Evolutionary conservation across 139 green algal species (phyloP).

Genomic region (Astrephomene gubernaculifera): DNA sequence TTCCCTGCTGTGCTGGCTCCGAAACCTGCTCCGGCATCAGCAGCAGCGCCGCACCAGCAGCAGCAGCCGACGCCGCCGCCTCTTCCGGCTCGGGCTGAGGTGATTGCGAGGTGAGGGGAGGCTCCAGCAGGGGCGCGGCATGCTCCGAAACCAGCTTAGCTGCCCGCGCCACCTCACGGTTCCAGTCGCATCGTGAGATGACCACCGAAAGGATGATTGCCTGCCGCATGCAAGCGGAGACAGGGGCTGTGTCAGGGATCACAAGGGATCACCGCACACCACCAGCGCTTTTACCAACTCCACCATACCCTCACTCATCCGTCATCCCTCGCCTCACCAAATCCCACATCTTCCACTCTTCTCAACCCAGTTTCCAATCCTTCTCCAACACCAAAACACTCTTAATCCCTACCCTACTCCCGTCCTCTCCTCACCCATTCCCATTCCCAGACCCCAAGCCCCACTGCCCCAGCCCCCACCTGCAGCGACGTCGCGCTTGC

Average conservation of each 20-base stretch:
- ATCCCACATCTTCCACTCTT: background rate
- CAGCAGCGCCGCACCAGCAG: no score
- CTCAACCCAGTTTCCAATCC: background rate
- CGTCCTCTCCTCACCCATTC: background rate
- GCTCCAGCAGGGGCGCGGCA: background rate
- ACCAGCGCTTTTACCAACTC: background rate
- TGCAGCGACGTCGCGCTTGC: slow-evolving; percentile 35
- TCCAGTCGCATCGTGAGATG: slow-evolving; percentile 53
- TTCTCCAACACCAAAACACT: background rate
- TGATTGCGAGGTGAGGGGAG: no score
- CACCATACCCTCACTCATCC: background rate
- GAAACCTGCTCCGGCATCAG: no score
- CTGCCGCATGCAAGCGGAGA: slow-evolving; percentile 5
- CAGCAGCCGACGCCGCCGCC: no score
- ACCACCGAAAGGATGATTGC: slow-evolving; percentile 45
- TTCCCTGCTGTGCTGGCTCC: no score
- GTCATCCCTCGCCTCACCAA: background rate
- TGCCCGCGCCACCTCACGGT: slow-evolving; percentile 49
- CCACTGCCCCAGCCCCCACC: background rate
- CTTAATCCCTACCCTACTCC: no score
- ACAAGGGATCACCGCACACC: background rate
- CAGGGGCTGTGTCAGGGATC: background rate
- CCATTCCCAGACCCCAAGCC: background rate
- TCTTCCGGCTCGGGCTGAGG: no score
- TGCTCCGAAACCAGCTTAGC: slow-evolving; percentile 38